These are phyloP conservation scores for Diaporthe sp. DNA, from an alignment of 2,329 filamentous ascomycete species.

Conservation along the genomic window DNA sequence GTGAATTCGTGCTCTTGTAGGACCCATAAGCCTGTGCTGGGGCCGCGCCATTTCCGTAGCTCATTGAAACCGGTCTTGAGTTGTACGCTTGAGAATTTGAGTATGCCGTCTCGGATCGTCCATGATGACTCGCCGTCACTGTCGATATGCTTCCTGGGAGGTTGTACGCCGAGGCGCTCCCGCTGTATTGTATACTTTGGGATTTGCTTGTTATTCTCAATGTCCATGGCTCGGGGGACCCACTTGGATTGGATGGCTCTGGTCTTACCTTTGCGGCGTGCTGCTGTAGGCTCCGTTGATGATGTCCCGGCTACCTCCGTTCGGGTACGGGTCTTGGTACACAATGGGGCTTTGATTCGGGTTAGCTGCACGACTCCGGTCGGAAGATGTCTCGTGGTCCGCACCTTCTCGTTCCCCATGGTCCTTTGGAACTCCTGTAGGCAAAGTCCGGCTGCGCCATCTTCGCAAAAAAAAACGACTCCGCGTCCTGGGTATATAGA, in stretches of 20 bases:
- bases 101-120: conserved; percentile 48
- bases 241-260: conserved; percentile 29
- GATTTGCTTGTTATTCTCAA: conserved; percentile 35
- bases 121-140: conserved; percentile 46
- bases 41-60: conserved; percentile 41
- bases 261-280: conserved; percentile 51
- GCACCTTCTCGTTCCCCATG: conserved; percentile 54
- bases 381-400: conserved; percentile 41
- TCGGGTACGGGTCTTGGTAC: conserved; percentile 48
- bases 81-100: conserved; percentile 53
- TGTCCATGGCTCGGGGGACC: conserved; percentile 38
- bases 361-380: conserved; percentile 33
- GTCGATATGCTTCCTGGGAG: conserved; percentile 46
- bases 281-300: conserved; percentile 42
- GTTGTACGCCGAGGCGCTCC: conserved; percentile 47
- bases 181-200: conserved; percentile 56
- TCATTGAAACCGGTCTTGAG: conserved; percentile 53
- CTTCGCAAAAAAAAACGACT: conserved; percentile 41
- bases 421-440: conserved; percentile 53
- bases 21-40: conserved; percentile 43
- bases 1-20: conserved; percentile 53
- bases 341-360: conserved; percentile 43
- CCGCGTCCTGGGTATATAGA: conserved; percentile 19
- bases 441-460: conserved; percentile 60
- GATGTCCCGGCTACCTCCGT: conserved; percentile 47